Evolutionary conservation across 352 stramenopile species (phyloP), one percentile per base, ranked within the genome.

Genomic region (Aphanomyces astaci): DNA sequence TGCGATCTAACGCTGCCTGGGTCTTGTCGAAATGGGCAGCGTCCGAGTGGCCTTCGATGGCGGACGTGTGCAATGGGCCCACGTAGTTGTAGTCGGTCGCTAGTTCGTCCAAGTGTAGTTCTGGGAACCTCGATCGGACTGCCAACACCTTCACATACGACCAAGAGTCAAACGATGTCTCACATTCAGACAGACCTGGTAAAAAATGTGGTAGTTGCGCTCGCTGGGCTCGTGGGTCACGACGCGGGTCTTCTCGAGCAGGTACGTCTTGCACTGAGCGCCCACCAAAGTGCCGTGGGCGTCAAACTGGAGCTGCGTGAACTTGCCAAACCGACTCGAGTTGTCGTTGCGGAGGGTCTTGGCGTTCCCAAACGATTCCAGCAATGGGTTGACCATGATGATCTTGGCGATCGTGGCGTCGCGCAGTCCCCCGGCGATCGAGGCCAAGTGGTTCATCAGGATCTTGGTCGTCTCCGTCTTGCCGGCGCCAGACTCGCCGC

Each of bases 361-460:
- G 64, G 96, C 95, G 74, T 99, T 99, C 71, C 97, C 97, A 77
- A 99, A 99, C 5, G 90, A 93, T 80, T 99, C 97, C 2, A 99
- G 80, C 46, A 99, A 80, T 24, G 97, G 96, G 79, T 99, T 99
- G n/a, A 96, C 95, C 56, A 96, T 94, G 25, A 99, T 87, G 59
- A 99, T 97, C 60, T 92, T 88, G 71, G 97, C 96, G 66, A 98
- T 95, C 24, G 95, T 95, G 9, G 80, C 82, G 78, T 98, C 89
- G 78, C 98, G 92, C 11, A 88, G 56, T 36, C 79, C 79, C 13
- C 82, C 82, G 19, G 80, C 81, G 64, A 90, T 91, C 13, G 80
- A 84, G 17, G 86, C 85, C 67, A 95, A 53, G 74, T 94, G 81
- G 75, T 91, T 90, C 82, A 90, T 88, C 17, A 90, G 77, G 62